phyloP scores from a whole-genome alignment of 306 rosid species.

The Cucurbita ficifolia region DNA sequence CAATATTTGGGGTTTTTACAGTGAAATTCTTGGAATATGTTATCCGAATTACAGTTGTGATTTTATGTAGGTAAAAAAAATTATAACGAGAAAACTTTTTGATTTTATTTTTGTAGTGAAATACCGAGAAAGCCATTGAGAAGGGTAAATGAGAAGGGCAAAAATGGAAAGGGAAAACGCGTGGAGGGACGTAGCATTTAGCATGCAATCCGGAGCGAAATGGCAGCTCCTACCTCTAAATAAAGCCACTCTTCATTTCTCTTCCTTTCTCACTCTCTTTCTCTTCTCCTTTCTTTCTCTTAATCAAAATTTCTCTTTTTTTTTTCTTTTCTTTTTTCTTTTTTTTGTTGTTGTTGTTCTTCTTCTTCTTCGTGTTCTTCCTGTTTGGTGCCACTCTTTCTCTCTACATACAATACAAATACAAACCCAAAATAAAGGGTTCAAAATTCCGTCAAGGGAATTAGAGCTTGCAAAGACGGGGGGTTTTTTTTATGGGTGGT shows the following conservation, averaged over 20 bases:
- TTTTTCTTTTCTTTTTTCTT: not conserved
- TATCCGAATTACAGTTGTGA: not conserved
- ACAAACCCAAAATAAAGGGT: not conserved
- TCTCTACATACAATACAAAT: not conserved
- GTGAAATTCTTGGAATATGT: not conserved
- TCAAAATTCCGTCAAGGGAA: not conserved
- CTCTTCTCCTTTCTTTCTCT: not conserved
- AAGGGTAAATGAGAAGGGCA: not conserved
- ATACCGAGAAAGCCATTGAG: not conserved
- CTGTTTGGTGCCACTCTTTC: not conserved
- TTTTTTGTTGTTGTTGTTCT: not conserved
- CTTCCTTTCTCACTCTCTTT: constrained; percentile 7
- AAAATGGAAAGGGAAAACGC: constrained; percentile 25
- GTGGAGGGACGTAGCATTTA: constrained; percentile 34
- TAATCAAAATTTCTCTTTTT: not conserved
- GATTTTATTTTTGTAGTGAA: not conserved
- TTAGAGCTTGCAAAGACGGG: not conserved
- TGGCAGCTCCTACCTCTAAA: constrained; percentile 42
- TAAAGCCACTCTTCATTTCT: not conserved
- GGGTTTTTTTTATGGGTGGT: not conserved
- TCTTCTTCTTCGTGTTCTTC: too few relatives aligned
- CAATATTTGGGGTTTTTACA: not conserved
- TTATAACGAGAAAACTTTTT: not conserved
- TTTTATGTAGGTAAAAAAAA: not conserved
- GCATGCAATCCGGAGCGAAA: constrained; percentile 79